phyloP scores from a whole-genome alignment of 2,329 filamentous ascomycete genomes.

The Botrytis galanthina region DNA sequence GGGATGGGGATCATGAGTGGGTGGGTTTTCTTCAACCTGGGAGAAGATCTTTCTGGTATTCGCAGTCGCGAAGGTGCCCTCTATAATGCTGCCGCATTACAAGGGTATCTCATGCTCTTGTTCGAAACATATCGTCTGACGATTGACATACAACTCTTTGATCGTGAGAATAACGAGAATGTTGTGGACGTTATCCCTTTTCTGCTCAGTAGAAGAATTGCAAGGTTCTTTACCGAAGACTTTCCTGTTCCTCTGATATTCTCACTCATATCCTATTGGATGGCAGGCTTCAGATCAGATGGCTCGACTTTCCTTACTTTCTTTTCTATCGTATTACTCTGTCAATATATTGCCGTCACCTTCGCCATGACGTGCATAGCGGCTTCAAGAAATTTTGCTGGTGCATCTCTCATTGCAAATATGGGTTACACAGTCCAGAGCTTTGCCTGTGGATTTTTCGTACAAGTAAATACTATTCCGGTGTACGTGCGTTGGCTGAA shows the following conservation, averaged over 20 bases:
- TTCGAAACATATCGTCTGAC: constrained; percentile 76
- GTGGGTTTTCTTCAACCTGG: constrained; percentile 68
- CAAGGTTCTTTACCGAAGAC: constrained; percentile 68
- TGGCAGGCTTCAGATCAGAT: constrained; percentile 68
- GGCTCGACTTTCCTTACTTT: constrained; percentile 68
- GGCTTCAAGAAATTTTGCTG: constrained; percentile 64
- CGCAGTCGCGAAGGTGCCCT: constrained; percentile 70
- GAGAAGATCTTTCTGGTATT: constrained; percentile 66
- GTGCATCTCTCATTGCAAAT: constrained; percentile 70
- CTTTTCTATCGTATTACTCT: constrained; percentile 64
- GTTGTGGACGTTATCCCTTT: constrained; percentile 69
- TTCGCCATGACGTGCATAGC: constrained; percentile 68
- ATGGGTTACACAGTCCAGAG: constrained; percentile 70
- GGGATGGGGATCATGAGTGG: constrained; percentile 70
- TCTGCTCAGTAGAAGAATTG: constrained; percentile 66
- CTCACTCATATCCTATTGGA: constrained; percentile 72
- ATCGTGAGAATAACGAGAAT: constrained; percentile 71
- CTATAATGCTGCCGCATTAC: constrained; percentile 68
- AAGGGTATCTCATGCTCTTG: constrained; percentile 73
- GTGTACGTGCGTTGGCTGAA: constrained; percentile 79
- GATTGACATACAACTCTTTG: constrained; percentile 71
- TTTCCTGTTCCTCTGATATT: constrained; percentile 70
- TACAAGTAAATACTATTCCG: constrained; percentile 70
- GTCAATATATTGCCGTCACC: constrained; percentile 71
- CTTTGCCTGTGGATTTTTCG: constrained; percentile 74